These are phyloP conservation scores for Pseudohyphozyma bogoriensis DNA, from an alignment of 768 basidiomycete genomes.

Conservation along the genomic window DNA sequence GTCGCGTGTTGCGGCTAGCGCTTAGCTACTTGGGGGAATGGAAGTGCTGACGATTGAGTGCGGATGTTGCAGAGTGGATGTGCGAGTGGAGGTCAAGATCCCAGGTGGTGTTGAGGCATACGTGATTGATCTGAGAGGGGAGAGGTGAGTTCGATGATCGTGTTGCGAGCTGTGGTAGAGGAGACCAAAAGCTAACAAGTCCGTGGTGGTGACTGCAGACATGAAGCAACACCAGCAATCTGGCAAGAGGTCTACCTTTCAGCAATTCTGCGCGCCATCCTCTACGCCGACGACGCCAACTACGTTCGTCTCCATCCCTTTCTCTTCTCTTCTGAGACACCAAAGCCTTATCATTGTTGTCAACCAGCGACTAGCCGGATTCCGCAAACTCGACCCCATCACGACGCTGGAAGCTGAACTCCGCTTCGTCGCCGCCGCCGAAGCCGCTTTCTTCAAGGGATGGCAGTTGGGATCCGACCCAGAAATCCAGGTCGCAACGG, in stretches of 20 bases:
- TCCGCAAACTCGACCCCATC: conserved; percentile 91
- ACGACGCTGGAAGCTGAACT: conserved; percentile 77
- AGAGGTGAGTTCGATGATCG: conserved; percentile 52
- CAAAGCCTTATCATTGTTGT: background rate
- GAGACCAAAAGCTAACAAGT: background rate
- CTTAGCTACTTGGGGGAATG: too few relatives aligned
- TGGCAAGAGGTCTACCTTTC: conserved; percentile 99
- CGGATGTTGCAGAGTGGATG: too few relatives aligned
- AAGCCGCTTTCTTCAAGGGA: conserved; percentile 78
- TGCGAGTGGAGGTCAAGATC: conserved; percentile 95
- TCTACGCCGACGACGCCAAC: conserved; percentile 90
- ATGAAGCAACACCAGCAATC: conserved; percentile 78
- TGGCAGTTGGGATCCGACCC: conserved; percentile 99
- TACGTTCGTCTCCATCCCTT: conserved; percentile 42
- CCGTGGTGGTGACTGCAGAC: too few relatives aligned
- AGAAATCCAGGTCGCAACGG: conserved; percentile 93
- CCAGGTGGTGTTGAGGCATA: conserved; percentile 94
- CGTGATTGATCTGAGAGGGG: conserved; percentile 84
- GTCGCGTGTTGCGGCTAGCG: too few relatives aligned
- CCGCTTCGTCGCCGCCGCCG: conserved; percentile 80
- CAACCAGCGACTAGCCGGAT: conserved; percentile 68
- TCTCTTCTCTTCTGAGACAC: background rate
- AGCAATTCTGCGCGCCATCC: conserved; percentile 75
- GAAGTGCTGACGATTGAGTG: too few relatives aligned
- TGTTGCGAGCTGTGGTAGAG: background rate